These are phyloP conservation scores for Nematodospora valgi DNA, from an alignment of 805 yeast genomes.

Conservation along the genomic window DNA sequence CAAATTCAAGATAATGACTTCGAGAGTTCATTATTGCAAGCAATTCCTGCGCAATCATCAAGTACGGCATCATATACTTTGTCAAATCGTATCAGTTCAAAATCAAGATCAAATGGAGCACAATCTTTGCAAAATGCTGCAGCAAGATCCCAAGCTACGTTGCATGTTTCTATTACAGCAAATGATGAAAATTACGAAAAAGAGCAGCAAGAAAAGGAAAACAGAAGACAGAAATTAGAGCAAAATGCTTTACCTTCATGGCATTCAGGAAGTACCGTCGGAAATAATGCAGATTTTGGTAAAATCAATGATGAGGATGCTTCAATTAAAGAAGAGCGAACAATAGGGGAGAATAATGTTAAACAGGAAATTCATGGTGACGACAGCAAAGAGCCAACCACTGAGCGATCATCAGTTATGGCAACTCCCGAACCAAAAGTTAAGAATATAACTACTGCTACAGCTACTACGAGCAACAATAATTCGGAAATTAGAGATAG, in stretches of 20 bases:
- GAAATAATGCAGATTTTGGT: slow-evolving; percentile 42
- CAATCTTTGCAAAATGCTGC: slow-evolving; percentile 45
- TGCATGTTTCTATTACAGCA: slow-evolving; percentile 86
- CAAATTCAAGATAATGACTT: slow-evolving; percentile 38
- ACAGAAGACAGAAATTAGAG: slow-evolving; percentile 66
- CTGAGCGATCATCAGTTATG: slow-evolving; percentile 7
- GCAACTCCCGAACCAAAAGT: slow-evolving; percentile 13
- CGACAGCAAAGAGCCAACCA: slow-evolving; percentile 6
- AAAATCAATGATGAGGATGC: slow-evolving; percentile 16
- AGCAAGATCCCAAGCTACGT: slow-evolving; percentile 72
- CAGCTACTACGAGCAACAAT: slow-evolving; percentile 13
- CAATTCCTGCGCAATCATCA: slow-evolving; percentile 79
- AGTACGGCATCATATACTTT: slow-evolving; percentile 69
- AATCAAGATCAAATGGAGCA: slow-evolving; percentile 28
- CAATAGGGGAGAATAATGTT: background rate
- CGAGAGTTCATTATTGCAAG: slow-evolving; percentile 61
- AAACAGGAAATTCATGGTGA: slow-evolving; percentile 5
- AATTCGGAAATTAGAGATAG: slow-evolving; percentile 49
- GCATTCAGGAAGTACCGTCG: slow-evolving; percentile 92
- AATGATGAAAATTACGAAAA: slow-evolving; percentile 73
- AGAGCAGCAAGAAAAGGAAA: slow-evolving; percentile 63
- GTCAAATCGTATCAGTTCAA: slow-evolving; percentile 37
- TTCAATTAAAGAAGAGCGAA: slow-evolving; percentile 11
- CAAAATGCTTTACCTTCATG: slow-evolving; percentile 96
- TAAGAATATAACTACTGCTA: slow-evolving; percentile 13